A percentile compares a stretch with the other conserved stretches of the same genome.
phyloP scores from a whole-genome alignment of 208 protist species.

The Crithidia fasciculata region DNA sequence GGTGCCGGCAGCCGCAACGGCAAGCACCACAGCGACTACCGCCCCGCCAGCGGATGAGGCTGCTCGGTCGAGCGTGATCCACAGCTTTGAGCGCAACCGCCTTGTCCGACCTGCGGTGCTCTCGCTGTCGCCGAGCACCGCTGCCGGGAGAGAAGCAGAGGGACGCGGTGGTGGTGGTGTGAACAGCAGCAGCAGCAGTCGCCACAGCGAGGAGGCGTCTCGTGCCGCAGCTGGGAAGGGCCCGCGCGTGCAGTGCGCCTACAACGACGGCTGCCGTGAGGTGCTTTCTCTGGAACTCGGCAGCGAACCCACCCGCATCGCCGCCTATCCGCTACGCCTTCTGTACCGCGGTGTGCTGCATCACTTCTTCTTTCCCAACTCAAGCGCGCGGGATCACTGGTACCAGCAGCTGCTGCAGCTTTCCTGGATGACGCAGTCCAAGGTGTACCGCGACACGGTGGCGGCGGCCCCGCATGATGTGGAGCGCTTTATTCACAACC shows the following conservation, averaged over 20 bases:
- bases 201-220: too few relatives aligned
- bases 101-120: slow-evolving; percentile 31
- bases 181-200: background rate
- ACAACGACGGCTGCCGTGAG: slow-evolving; percentile 12
- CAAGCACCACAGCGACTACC: background rate
- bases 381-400: slow-evolving; percentile 50
- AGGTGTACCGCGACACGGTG: slow-evolving; percentile 21
- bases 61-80: slow-evolving; percentile 12
- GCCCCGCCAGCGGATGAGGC: background rate
- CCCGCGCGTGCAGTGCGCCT: slow-evolving; percentile 9
- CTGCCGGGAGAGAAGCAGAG: background rate
- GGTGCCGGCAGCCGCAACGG: background rate
- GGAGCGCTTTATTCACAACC: slow-evolving; percentile 42
- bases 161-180: background rate
- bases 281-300: slow-evolving; percentile 17
- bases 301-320: slow-evolving; percentile 31
- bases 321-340: slow-evolving; percentile 61
- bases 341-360: slow-evolving; percentile 52
- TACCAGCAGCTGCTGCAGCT: slow-evolving; percentile 43
- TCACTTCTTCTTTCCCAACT: slow-evolving; percentile 73
- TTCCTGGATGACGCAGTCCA: slow-evolving; percentile 36
- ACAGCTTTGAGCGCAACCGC: slow-evolving; percentile 29
- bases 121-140: slow-evolving; percentile 15
- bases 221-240: background rate
- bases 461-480: slow-evolving; percentile 34